A percentile compares a stretch with the other conserved stretches of the same genome.
Evolutionary conservation across 2,329 filamentous ascomycete genomes (phyloP).

Genomic region (Pyrenochaeta sp.): DNA sequence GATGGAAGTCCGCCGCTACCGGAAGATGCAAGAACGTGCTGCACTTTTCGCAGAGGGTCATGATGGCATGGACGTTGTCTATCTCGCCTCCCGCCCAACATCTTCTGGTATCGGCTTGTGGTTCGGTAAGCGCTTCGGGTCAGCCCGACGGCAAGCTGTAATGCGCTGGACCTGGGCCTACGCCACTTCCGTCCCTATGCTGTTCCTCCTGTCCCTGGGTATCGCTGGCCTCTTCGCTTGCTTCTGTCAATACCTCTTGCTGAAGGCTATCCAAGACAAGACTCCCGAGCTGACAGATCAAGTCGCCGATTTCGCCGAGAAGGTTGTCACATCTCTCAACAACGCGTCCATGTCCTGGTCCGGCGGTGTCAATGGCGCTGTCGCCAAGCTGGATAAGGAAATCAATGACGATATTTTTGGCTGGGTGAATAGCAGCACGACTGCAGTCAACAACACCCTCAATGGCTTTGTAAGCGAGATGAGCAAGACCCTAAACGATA

Average conservation of each 20-base stretch:
- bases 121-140: constrained; percentile 71
- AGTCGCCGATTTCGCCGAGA: constrained; percentile 80
- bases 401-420: constrained; percentile 87
- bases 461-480: constrained; percentile 83
- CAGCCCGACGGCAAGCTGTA: constrained; percentile 72
- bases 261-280: constrained; percentile 75
- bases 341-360: constrained; percentile 81
- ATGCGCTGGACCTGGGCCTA: constrained; percentile 87
- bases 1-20: constrained; percentile 80
- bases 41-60: constrained; percentile 72
- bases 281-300: constrained; percentile 77
- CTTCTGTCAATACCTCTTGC: constrained; percentile 81
- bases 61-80: constrained; percentile 87
- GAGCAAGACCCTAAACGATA: constrained; percentile 73
- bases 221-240: constrained; percentile 84
- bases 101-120: constrained; percentile 77
- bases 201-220: constrained; percentile 87
- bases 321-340: constrained; percentile 76
- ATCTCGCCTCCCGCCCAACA: constrained; percentile 83
- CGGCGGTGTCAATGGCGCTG: constrained; percentile 75
- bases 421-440: constrained; percentile 85
- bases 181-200: constrained; percentile 80
- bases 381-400: constrained; percentile 69
- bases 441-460: constrained; percentile 84
- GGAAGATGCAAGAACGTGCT: constrained; percentile 74